Percentiles rank a stretch among this genome's conserved stretches.
phyloP scores from a whole-genome alignment of 1,139 yeast genomes.

The Sugiyamaella sp. region DNA sequence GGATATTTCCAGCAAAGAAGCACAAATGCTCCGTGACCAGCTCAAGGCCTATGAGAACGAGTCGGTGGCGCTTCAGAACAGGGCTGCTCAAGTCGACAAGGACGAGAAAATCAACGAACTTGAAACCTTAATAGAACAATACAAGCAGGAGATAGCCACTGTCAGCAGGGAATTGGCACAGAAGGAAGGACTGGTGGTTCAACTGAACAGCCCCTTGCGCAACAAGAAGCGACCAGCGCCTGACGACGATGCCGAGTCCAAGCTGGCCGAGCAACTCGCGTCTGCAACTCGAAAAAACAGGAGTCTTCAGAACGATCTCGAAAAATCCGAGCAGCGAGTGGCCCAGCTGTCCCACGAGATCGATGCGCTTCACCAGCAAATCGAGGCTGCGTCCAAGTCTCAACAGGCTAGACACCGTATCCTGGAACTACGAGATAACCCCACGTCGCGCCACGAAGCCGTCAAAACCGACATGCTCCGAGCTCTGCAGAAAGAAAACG shows the following conservation, averaged over 20 bases:
- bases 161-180: slow-evolving; percentile 47
- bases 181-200: slow-evolving; percentile 38
- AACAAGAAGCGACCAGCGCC: slow-evolving; percentile 23
- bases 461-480: slow-evolving; percentile 60
- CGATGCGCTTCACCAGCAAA: slow-evolving; percentile 37
- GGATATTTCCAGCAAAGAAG: slow-evolving; percentile 60
- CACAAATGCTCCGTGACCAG: slow-evolving; percentile 59
- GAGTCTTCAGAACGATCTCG: slow-evolving; percentile 38
- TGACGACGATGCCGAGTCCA: slow-evolving; percentile 31
- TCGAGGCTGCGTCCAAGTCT: slow-evolving; percentile 26
- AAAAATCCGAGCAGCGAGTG: slow-evolving; percentile 31
- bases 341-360: slow-evolving; percentile 33
- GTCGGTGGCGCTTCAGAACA: slow-evolving; percentile 20
- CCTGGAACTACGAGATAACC: slow-evolving; percentile 68
- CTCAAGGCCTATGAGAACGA: slow-evolving; percentile 45
- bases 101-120: slow-evolving; percentile 48
- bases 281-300: slow-evolving; percentile 40
- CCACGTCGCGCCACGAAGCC: slow-evolving; percentile 65
- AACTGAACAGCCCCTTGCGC: slow-evolving; percentile 29
- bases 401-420: slow-evolving; percentile 51
- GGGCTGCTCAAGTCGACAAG: slow-evolving; percentile 30
- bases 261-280: slow-evolving; percentile 44
- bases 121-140: slow-evolving; percentile 57
- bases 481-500: slow-evolving; percentile 61
- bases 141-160: slow-evolving; percentile 55